phyloP scores from a whole-genome alignment of 2,329 filamentous ascomycete genomes.

The Verruconis gallopava region DNA sequence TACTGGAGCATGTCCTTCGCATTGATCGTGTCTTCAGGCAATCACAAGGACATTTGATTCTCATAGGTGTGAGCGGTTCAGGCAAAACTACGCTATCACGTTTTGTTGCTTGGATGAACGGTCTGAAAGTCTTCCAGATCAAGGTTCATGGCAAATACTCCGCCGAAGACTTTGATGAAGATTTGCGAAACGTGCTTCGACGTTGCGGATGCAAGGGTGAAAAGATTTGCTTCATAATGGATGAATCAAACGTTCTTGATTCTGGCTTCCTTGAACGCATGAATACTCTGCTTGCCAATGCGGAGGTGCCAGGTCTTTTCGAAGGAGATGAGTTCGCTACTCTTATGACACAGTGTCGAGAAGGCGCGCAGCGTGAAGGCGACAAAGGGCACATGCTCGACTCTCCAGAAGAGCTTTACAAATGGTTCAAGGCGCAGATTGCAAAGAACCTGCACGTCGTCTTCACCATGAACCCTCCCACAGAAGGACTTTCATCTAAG shows the following conservation, averaged over 20 bases:
- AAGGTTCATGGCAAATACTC: slow-evolving; percentile 99
- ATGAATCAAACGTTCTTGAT: slow-evolving; percentile 95
- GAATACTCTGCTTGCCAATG: slow-evolving; percentile 97
- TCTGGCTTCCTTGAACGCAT: slow-evolving; percentile 98
- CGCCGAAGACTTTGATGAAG: slow-evolving; percentile 95
- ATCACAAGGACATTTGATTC: slow-evolving; percentile 91
- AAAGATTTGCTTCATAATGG: slow-evolving; percentile 99
- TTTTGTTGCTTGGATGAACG: slow-evolving; percentile 99
- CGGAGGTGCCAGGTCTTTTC: slow-evolving; percentile 96
- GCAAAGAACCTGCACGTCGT: slow-evolving; percentile 98
- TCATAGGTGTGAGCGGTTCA: slow-evolving; percentile 96
- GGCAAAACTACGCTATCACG: slow-evolving; percentile 96
- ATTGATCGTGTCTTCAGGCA: slow-evolving; percentile 98
- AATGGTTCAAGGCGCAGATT: slow-evolving; percentile 99
- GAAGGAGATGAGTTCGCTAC: slow-evolving; percentile 97
- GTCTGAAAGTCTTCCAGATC: slow-evolving; percentile 97
- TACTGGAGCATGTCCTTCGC: slow-evolving; percentile 91
- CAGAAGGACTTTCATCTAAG: slow-evolving; percentile 88
- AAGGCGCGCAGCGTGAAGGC: slow-evolving; percentile 92
- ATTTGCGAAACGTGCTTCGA: slow-evolving; percentile 83
- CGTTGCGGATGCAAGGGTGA: slow-evolving; percentile 95
- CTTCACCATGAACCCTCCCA: slow-evolving; percentile 98
- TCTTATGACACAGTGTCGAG: slow-evolving; percentile 98
- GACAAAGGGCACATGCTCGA: slow-evolving; percentile 87
- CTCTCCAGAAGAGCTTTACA: slow-evolving; percentile 98